Percentiles rank a stretch among this genome's conserved stretches.
These are phyloP conservation scores for Trypanosomatidae sp. DNA, from an alignment of 208 protist genomes.

Conservation along the genomic window DNA sequence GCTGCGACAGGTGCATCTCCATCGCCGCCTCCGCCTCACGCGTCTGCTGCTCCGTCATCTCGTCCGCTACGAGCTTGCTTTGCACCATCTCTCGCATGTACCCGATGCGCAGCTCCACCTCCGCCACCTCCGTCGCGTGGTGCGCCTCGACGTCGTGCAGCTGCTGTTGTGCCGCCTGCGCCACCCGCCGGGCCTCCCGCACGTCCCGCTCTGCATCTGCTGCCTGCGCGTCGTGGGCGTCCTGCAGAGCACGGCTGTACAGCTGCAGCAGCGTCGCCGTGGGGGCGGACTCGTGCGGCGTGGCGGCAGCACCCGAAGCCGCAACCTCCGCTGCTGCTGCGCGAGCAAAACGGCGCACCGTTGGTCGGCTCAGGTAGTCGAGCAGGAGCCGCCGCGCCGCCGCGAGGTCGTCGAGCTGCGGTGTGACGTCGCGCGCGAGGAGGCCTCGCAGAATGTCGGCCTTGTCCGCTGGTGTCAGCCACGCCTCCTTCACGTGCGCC, in stretches of 20 bases:
- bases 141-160: slow-evolving; percentile 17
- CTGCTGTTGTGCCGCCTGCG: background rate
- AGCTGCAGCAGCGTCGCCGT: slow-evolving; percentile 13
- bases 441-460: slow-evolving; percentile 8
- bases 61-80: slow-evolving; percentile 54
- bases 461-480: slow-evolving; percentile 23
- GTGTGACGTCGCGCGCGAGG: slow-evolving; percentile 1
- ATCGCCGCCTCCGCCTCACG: slow-evolving; percentile 36
- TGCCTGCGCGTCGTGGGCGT: background rate
- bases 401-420: slow-evolving; percentile 19
- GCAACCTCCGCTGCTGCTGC: too few species aligned
- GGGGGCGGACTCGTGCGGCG: slow-evolving; percentile 3
- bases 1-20: too few species aligned
- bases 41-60: slow-evolving; percentile 47
- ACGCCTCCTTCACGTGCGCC: slow-evolving; percentile 13
- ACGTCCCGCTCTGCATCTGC: slow-evolving; percentile 17
- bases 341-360: too few species aligned
- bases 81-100: slow-evolving; percentile 57
- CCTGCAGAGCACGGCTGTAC: slow-evolving; percentile 7
- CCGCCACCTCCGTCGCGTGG: slow-evolving; percentile 12
- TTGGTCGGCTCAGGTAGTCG: slow-evolving; percentile 11
- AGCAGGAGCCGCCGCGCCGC: slow-evolving; percentile 11
- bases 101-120: slow-evolving; percentile 36
- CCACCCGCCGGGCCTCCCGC: background rate
- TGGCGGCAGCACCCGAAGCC: background rate